Evolutionary conservation across 148 eudicot species (phyloP), one percentile per base, ranked within the genome.

Genomic region (Vaccinium corymbosum): DNA sequence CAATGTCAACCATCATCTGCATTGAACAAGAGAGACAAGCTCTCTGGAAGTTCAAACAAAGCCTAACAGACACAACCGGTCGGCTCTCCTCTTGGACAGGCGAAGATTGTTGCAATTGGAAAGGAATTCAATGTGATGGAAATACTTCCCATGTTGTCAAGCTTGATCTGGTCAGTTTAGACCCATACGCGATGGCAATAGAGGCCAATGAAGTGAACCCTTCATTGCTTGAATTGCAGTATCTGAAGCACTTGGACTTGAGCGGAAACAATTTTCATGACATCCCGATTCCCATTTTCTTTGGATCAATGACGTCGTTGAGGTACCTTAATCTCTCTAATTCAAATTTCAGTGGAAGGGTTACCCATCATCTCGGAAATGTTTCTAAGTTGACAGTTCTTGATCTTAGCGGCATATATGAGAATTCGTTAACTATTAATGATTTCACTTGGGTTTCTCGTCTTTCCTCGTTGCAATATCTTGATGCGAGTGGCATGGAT

Each of bases 41-140:
- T 35, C 38, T 35, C 38, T 3, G 1, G 3, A 35, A 35, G 3
- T 35, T 35, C 38, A 35, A 35, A 55, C 80, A 2, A 27, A 27
- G 27, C 27, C 27, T 27, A 27, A 27, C 27, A 27, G 27, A 27
- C 27, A 27, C 27, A 27, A 57, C 80, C 14, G 25, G 25, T 4
- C 68, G 85, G 27, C 85, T 83, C 68, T 75, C 80, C 8, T 75
- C 80, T 7, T 83, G 85, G 85, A 29, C n/a, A 5, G 85, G 81
- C 2, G 75, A 46, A 8, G 71, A 83, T 42, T 83, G 81, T 14
- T 83, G 85, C 22, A 25, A 42, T 1, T 83, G 85, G 85, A 61
- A 57, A n/a, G 85, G 85, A n/a, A 56, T 83, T 14, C 80, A 76
- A 42, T 48, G 59, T 1, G 27, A 74, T 19, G 4, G 53, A 42